Evolutionary conservation across 306 rosid genomes (phyloP).

Genomic region (Lupinus albus): DNA sequence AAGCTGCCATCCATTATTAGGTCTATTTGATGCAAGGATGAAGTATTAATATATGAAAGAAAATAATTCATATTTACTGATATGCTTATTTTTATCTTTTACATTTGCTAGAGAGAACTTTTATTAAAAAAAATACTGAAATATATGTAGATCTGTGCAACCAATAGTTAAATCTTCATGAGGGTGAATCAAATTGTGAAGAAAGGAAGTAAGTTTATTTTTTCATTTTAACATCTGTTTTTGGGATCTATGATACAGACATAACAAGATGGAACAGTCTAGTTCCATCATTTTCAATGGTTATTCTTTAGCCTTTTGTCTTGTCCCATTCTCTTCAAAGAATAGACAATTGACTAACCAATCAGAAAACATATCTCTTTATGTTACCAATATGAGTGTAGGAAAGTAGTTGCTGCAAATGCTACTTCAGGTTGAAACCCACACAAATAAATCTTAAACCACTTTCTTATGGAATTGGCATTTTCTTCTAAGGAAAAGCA

Average conservation of each 20-base stretch:
- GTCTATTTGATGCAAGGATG: conserved; percentile 7
- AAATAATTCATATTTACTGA: not conserved
- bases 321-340: too few relatives aligned
- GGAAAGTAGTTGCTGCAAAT: not conserved
- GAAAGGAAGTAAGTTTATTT: not conserved
- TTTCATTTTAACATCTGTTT: not conserved
- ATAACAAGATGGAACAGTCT: too few relatives aligned
- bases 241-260: not conserved
- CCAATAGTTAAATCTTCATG: not conserved
- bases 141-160: conserved; percentile 34
- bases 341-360: too few relatives aligned
- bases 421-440: too few relatives aligned
- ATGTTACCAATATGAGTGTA: not conserved
- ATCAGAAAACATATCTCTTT: too few relatives aligned
- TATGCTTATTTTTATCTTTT: not conserved
- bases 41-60: not conserved
- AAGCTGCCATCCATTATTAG: not conserved
- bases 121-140: conserved; percentile 3
- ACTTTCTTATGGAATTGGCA: not conserved
- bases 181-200: not conserved
- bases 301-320: too few relatives aligned
- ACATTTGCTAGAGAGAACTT: not conserved
- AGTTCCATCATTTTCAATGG: too few relatives aligned
- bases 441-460: too few relatives aligned
- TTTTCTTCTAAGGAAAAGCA: conserved; percentile 13